A percentile compares a stretch with the other conserved stretches of the same genome.
Evolutionary conservation across 2,329 filamentous ascomycete genomes (phyloP).

Genomic region (Hysterium pulicare): DNA sequence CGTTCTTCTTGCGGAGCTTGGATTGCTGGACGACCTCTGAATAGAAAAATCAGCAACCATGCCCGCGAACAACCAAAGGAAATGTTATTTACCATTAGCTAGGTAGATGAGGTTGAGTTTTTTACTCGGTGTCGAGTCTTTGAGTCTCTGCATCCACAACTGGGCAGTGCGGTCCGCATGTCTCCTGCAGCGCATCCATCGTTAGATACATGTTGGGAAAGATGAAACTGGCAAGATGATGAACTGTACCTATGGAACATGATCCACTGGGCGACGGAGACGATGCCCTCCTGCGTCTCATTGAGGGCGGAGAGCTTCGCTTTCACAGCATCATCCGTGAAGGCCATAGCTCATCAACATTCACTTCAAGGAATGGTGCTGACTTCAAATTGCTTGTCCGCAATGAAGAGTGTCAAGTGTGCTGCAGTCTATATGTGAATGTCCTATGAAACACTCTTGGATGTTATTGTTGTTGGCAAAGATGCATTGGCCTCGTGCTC

Average conservation of each 20-base stretch:
- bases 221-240: no score
- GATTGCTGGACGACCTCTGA: slow-evolving; percentile 94
- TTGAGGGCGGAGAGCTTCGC: slow-evolving; percentile 93
- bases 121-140: slow-evolving; percentile 81
- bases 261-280: slow-evolving; percentile 97
- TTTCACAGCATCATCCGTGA: slow-evolving; percentile 91
- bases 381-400: no score
- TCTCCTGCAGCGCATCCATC: slow-evolving; percentile 55
- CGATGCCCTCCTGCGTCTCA: slow-evolving; percentile 95
- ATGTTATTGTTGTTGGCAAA: no score
- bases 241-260: slow-evolving; percentile 86
- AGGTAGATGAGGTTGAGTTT: slow-evolving; percentile 90
- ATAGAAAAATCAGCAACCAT: neutral
- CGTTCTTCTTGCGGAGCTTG: slow-evolving; percentile 85
- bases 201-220: no score
- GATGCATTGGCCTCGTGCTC: no score
- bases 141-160: slow-evolving; percentile 86
- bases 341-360: slow-evolving; percentile 63
- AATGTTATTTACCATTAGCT: slow-evolving; percentile 69
- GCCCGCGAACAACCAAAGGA: neutral
- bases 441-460: no score
- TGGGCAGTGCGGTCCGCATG: slow-evolving; percentile 89
- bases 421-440: no score
- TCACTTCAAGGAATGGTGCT: no score
- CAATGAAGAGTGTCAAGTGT: no score